Evolutionary conservation across 805 yeast species (phyloP).

Genomic region (Zygotorulaspora florentina): DNA sequence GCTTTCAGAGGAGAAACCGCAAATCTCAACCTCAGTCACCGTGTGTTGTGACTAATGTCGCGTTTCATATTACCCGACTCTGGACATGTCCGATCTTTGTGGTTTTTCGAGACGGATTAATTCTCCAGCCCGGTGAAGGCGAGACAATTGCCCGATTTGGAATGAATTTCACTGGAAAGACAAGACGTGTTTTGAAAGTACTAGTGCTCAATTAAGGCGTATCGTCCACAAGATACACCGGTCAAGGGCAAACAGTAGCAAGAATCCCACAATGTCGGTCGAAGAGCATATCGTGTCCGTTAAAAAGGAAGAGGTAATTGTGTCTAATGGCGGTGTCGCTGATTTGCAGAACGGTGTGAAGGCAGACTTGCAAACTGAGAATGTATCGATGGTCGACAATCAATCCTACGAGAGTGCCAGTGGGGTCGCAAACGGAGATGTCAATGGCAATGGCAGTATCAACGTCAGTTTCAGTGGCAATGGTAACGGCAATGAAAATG

Average conservation of each 20-base stretch:
- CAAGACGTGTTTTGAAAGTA: conserved; percentile 1
- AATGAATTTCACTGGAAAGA: background rate
- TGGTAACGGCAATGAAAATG: background rate
- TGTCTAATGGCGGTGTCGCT: conserved; percentile 1
- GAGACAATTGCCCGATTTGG: conserved; percentile 1
- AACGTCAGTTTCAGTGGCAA: background rate
- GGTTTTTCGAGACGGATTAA: background rate
- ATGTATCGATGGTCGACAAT: conserved; percentile 2
- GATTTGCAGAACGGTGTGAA: background rate
- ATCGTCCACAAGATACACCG: background rate
- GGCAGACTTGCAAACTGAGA: conserved; percentile 1
- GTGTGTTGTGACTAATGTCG: too few relatives aligned
- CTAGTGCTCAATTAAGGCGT: background rate
- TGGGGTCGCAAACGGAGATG: background rate
- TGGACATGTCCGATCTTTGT: background rate
- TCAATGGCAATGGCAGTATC: background rate
- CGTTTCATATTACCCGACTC: too few relatives aligned
- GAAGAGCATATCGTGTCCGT: conserved; percentile 8
- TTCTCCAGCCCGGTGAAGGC: background rate
- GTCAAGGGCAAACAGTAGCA: background rate
- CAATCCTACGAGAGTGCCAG: background rate
- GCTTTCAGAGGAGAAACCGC: too few relatives aligned
- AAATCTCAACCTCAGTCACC: too few relatives aligned
- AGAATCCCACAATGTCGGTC: conserved; percentile 5
- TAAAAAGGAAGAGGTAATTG: conserved; percentile 12